Evolutionary conservation across 352 stramenopile genomes (phyloP).

Genomic region (Globisporangium cystogenes): DNA sequence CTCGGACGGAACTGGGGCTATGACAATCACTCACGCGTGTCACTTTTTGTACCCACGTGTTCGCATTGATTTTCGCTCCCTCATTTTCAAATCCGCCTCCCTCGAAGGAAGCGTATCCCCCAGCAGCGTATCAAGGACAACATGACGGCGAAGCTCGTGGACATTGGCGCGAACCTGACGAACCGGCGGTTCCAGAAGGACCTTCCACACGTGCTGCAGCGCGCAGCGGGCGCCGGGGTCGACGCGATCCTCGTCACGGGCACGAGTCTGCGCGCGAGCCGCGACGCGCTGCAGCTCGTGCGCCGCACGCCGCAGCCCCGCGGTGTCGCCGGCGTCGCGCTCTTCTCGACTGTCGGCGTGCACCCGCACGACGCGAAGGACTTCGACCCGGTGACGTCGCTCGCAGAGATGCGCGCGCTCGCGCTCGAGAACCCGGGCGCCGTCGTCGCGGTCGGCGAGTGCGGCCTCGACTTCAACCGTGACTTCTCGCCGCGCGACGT

Average conservation of each 20-base stretch:
- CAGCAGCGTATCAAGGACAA: not conserved
- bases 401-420: constrained; percentile 36
- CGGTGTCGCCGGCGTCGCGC: constrained; percentile 1
- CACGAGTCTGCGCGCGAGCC: constrained; percentile 39
- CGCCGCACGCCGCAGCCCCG: constrained; percentile 7
- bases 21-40: no score
- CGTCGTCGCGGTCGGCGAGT: constrained; percentile 93
- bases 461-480: constrained; percentile 95
- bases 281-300: constrained; percentile 35
- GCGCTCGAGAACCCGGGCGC: constrained; percentile 33
- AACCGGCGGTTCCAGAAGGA: constrained; percentile 74
- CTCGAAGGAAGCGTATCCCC: no score
- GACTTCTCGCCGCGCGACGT: constrained; percentile 90
- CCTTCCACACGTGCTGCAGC: constrained; percentile 83
- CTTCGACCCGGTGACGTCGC: constrained; percentile 38
- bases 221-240: constrained; percentile 65
- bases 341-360: constrained; percentile 90
- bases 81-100: not conserved
- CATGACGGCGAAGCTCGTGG: constrained; percentile 24
- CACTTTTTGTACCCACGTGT: no score
- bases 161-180: constrained; percentile 70
- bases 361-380: constrained; percentile 92
- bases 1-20: no score
- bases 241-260: constrained; percentile 85
- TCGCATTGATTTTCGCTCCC: no score